Conservation (phyloP, 768 basidiomycete genomes). For the Amanita subjunquillea region DNA sequence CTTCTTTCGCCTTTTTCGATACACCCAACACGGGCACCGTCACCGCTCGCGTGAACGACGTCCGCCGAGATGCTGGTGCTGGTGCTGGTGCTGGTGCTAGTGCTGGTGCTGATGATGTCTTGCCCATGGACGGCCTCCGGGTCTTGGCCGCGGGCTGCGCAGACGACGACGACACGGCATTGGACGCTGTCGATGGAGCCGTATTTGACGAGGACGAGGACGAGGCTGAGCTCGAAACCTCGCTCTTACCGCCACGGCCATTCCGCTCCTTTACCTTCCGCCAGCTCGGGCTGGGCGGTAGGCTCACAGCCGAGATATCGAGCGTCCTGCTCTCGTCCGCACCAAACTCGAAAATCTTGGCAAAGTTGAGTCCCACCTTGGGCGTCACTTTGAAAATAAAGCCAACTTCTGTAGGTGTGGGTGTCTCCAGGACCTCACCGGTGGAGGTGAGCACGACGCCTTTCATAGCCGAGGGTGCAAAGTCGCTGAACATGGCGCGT, state of each 20-base stretch:
- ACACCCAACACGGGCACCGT: background rate
- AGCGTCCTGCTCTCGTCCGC: constrained; percentile 4
- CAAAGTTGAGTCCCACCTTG: constrained; percentile 62
- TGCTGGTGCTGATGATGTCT: too few species aligned
- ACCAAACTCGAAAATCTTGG: constrained; percentile 69
- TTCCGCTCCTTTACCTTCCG: constrained; percentile 30
- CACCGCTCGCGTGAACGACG: constrained; percentile 1
- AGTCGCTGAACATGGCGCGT: constrained; percentile 24
- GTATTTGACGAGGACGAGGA: background rate
- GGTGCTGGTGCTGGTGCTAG: too few species aligned
- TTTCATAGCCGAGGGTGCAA: constrained; percentile 51
- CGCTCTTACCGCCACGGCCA: constrained; percentile 11
- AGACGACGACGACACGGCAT: background rate
- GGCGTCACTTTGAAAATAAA: constrained; percentile 63
- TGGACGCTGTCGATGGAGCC: background rate
- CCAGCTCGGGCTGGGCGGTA: constrained; percentile 38
- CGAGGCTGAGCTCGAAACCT: constrained; percentile 9
- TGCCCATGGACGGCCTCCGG: constrained; percentile 47
- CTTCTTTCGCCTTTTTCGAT: constrained; percentile 8
- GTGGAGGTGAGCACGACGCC: constrained; percentile 75
- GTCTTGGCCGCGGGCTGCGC: constrained; percentile 35
- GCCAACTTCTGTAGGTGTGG: constrained; percentile 53
- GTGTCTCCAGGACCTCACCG: constrained; percentile 65
- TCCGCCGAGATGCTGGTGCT: background rate
- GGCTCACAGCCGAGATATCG: constrained; percentile 18